A percentile compares a stretch with the other conserved stretches of the same genome.
These are phyloP conservation scores for Kwoniella mangroviensis DNA, from an alignment of 768 basidiomycete species.

Conservation along the genomic window DNA sequence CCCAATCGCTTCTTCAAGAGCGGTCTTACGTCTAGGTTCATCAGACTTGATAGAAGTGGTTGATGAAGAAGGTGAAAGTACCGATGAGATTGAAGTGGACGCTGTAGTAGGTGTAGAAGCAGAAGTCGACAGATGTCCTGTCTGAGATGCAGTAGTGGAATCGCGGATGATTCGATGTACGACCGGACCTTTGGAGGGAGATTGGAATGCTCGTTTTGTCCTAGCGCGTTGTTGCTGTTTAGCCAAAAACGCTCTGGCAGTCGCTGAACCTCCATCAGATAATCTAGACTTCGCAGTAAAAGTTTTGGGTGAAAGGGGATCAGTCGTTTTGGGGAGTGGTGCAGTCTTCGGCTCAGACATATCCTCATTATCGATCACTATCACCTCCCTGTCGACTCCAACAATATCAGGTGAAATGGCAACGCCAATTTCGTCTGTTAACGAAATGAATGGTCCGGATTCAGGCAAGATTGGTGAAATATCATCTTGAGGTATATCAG, in stretches of 20 bases:
- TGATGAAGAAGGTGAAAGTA: constrained; percentile 9
- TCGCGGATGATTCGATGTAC: background rate
- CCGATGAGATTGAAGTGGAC: constrained; percentile 14
- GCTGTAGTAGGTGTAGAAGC: constrained; percentile 5
- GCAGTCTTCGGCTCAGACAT: constrained; percentile 11
- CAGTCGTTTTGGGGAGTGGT: background rate
- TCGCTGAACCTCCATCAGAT: constrained; percentile 30
- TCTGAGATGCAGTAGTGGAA: background rate
- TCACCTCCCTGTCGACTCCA: background rate
- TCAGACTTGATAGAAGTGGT: constrained; percentile 11
- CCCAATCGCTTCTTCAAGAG: constrained; percentile 47
- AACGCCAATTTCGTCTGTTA: constrained; percentile 31
- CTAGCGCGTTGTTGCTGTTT: constrained; percentile 49
- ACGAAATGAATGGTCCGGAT: constrained; percentile 6
- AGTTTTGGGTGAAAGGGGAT: constrained; percentile 10
- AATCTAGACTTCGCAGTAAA: constrained; percentile 9
- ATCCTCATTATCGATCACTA: background rate
- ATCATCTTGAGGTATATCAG: constrained; percentile 18
- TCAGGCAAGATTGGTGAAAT: constrained; percentile 9
- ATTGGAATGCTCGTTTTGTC: constrained; percentile 45
- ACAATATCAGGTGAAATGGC: constrained; percentile 35
- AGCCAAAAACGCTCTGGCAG: constrained; percentile 39
- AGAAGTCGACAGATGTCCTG: constrained; percentile 8
- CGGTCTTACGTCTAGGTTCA: constrained; percentile 31
- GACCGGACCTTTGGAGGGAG: constrained; percentile 30